Base-by-base conservation (phyloP, 1,284 basidiomycete genomes). In the Malassezia sympodialis region DNA sequence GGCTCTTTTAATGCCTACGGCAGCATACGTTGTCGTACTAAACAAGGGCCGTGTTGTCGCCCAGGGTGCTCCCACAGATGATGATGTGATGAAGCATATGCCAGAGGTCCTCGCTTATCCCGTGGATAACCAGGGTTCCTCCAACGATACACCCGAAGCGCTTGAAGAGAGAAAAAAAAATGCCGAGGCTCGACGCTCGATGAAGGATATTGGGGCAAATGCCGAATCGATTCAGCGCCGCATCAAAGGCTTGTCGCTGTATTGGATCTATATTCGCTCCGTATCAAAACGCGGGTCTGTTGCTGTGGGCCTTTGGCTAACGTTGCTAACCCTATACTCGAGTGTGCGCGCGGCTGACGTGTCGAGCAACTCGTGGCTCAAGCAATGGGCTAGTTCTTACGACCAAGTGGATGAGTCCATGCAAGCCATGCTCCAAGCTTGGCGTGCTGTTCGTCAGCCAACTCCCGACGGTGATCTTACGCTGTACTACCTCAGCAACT, bases 41-140 rank as follows among this genome's bases (percentile, higher is more conserved):
- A 78, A 85, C 4, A 83, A 86, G 63, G 85, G 85, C 3, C 79
- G 82, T 11, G 81, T 87, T 49, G 83, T 84, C 51, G 81, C 81
- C 0, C 82, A 85, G 60, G 85, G 85, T 0, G 79, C 78, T 0
- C 76, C 84, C 23, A 78, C 80, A 51, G 37, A 39, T 19, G 37
- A 19, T 10, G n/a, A 83, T 39, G 37, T 39, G 19, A n/a, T 21
- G 21, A 4, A 39, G 19, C 37, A 39, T 39, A 39, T 39, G 37
- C 37, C 37, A 6, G 83, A 44, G 17, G 31, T 55, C 3, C 84
- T n/a, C 12, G 7, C 17, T 3, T 3, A 17, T 10, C 40, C 24
- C 3, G 14, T 15, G 8, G 35, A 21, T 8, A 21, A 15, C n/a
- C 23, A 28, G 37, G 48, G 42, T 1, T 7, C 30, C 5, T 17